Percentiles rank a stretch among this genome's conserved stretches.
Conservation (phyloP, 345 rosid genomes). For the Garcia nutans region DNA sequence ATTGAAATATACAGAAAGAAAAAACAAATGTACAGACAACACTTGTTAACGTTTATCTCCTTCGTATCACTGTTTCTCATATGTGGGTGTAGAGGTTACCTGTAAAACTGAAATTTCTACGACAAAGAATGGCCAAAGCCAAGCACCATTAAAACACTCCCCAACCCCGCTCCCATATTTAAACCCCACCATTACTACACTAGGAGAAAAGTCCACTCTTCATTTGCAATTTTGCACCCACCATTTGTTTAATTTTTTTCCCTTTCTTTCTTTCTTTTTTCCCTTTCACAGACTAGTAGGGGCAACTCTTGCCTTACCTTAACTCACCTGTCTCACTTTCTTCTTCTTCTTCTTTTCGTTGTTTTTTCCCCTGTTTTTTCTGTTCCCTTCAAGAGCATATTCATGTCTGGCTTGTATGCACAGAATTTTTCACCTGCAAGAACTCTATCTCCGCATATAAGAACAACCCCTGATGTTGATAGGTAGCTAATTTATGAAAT, state of each 20-base stretch:
- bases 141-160: conserved; percentile 1
- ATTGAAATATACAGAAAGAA: too few species aligned
- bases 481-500: conserved; percentile 3
- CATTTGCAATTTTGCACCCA: conserved; percentile 8
- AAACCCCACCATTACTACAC: conserved; percentile 14
- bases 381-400: background rate
- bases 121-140: too few species aligned
- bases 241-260: background rate
- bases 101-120: too few species aligned
- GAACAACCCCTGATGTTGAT: conserved; percentile 17
- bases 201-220: conserved; percentile 2
- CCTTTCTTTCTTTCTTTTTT: background rate
- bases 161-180: conserved; percentile 9
- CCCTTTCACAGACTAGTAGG: background rate
- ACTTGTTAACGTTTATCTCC: too few species aligned
- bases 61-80: too few species aligned
- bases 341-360: background rate
- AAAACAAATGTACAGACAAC: too few species aligned
- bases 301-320: background rate
- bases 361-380: background rate
- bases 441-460: conserved; percentile 15
- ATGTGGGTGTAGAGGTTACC: too few species aligned
- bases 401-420: conserved; percentile 19
- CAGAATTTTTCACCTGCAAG: conserved; percentile 18
- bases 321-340: background rate